Evolutionary conservation across 2,329 filamentous ascomycete species (phyloP).

Genomic region (Paecilomyces variotii): DNA sequence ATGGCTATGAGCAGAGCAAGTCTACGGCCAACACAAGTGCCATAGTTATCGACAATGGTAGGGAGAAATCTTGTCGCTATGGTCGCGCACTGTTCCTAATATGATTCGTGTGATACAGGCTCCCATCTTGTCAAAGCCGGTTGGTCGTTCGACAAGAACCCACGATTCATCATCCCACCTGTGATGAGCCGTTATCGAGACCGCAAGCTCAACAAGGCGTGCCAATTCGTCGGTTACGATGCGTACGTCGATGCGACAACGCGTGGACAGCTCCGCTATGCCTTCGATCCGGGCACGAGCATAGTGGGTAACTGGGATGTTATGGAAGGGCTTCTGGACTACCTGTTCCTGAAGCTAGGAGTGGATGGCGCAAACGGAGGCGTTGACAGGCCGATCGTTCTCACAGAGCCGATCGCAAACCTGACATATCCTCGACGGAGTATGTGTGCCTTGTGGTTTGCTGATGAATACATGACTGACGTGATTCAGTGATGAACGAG

Average conservation of each 20-base stretch:
- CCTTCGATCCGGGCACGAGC: slow-evolving; percentile 84
- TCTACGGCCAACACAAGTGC: slow-evolving; percentile 55
- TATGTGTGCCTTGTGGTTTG: slow-evolving; percentile 37
- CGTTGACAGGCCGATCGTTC: slow-evolving; percentile 79
- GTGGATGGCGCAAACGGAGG: slow-evolving; percentile 65
- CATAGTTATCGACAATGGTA: slow-evolving; percentile 98
- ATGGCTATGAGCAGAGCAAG: slow-evolving; percentile 64
- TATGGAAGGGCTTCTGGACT: slow-evolving; percentile 90
- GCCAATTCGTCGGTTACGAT: slow-evolving; percentile 85
- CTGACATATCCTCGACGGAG: slow-evolving; percentile 80
- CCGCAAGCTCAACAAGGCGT: slow-evolving; percentile 83
- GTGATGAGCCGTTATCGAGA: slow-evolving; percentile 95
- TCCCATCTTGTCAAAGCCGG: slow-evolving; percentile 84
- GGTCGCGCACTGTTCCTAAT: background rate
- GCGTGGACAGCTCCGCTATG: slow-evolving; percentile 77
- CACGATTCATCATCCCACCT: slow-evolving; percentile 72
- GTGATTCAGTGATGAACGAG: slow-evolving; percentile 75
- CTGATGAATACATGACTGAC: slow-evolving; percentile 11
- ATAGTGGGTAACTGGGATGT: slow-evolving; percentile 97
- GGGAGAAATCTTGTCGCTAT: slow-evolving; percentile 8
- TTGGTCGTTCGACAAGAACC: slow-evolving; percentile 86
- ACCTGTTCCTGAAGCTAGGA: slow-evolving; percentile 88
- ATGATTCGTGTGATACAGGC: slow-evolving; percentile 45
- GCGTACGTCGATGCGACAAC: slow-evolving; percentile 93
- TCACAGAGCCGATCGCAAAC: slow-evolving; percentile 94